Base-by-base conservation (phyloP, 2,329 filamentous ascomycete genomes). In the Trichoderma lentiforme region DNA sequence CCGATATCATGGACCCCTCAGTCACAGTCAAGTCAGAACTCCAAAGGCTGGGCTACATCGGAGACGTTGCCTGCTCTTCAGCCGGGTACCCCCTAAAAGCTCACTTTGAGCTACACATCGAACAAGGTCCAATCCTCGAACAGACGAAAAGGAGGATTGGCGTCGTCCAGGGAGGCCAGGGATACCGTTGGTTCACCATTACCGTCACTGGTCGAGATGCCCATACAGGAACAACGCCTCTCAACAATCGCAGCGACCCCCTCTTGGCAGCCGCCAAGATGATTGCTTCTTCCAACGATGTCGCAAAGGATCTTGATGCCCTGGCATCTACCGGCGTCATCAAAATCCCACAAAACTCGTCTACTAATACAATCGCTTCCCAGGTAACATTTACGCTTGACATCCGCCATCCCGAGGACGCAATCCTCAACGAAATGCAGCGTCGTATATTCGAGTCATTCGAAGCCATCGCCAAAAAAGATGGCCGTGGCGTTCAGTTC, bases 81-180 rank as follows among this genome's bases (percentile, higher is more conserved):
- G 39, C 34, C n/a, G 74, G 76, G 3, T 75, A 75, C n/a, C 91
- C 91, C 0, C 89, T 94, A 81, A 90, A 88, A 1, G 92, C 92
- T 1, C 92, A 95, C 79, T 95, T 95, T 76, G 93, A 95, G 80
- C 85, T 96, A 11, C 93, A 96, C 78, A 95, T 95, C 68, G 93
- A 97, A 79, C 94, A 97, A 79, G 79, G 78, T 0, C 78, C 78
- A 0, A 88, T 93, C 39, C 85, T 97, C 1, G 90, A 95, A 65
- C 73, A 74, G 8, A 71, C 73, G 1, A 72, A 73, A 0, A 76
- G 72, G 36, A 77, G 74, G 51, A 77, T 81, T 53, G 80, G 80
- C 9, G 79, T 80, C 14, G 80, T 81, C 7, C 74, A 75, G 12
- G 79, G 79, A n/a, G 76, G 76, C 1, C 80, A 81, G 72, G 79